These are phyloP conservation scores for Salix viminalis DNA, from an alignment of 345 rosid genomes.

Conservation along the genomic window DNA sequence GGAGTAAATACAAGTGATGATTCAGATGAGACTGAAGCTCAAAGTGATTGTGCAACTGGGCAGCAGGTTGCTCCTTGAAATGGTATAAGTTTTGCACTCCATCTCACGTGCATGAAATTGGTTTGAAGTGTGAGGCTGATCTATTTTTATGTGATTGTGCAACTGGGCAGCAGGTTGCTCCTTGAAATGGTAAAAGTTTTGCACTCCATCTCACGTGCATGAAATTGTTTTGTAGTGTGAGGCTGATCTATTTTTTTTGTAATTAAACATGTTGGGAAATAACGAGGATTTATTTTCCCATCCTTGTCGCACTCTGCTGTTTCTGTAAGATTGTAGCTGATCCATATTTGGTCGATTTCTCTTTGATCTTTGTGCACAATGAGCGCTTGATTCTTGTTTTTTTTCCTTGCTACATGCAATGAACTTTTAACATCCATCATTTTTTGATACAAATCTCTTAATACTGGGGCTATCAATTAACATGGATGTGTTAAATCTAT, in stretches of 20 bases:
- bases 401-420: too few relatives aligned
- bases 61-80: conserved; percentile 15
- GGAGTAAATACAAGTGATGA: background rate
- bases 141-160: conserved; percentile 1
- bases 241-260: background rate
- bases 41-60: conserved; percentile 5
- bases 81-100: background rate
- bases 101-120: too few relatives aligned
- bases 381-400: too few relatives aligned
- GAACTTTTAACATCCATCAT: too few relatives aligned
- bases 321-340: too few relatives aligned
- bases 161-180: conserved; percentile 8
- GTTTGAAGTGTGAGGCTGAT: background rate
- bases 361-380: too few relatives aligned
- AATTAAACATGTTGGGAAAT: conserved; percentile 11
- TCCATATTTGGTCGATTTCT: too few relatives aligned
- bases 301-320: too few relatives aligned
- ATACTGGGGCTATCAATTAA: too few relatives aligned
- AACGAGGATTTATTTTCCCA: background rate
- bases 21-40: background rate
- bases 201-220: background rate
- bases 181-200: conserved; percentile 8
- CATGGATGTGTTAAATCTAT: too few relatives aligned
- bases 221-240: too few relatives aligned
- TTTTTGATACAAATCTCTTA: too few relatives aligned